Evolutionary conservation across 495 filamentous ascomycete genomes (phyloP).

Genomic region (Talaromyces ruber): DNA sequence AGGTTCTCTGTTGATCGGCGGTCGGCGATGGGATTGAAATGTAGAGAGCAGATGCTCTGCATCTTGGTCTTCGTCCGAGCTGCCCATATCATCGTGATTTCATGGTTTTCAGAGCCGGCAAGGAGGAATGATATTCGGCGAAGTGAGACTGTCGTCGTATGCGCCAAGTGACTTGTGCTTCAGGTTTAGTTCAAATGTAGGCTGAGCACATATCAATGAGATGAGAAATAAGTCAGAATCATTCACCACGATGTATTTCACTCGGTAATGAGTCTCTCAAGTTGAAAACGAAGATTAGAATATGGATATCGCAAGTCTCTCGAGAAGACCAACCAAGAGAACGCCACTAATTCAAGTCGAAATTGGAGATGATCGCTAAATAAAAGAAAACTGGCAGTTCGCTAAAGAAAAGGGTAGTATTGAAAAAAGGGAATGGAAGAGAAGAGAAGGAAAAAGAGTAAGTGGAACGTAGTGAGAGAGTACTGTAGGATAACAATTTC

Average conservation of each 20-base stretch:
- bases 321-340: not conserved
- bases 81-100: not conserved
- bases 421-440: too few relatives aligned
- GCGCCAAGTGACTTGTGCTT: not conserved
- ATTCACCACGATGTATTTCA: not conserved
- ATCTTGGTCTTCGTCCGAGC: not conserved
- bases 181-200: not conserved
- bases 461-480: not conserved
- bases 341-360: not conserved
- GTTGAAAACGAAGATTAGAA: not conserved
- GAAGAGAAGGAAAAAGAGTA: not conserved
- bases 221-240: not conserved
- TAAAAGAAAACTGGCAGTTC: not conserved
- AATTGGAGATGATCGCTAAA: not conserved
- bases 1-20: not conserved
- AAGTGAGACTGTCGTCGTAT: not conserved
- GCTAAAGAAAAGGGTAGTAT: not conserved
- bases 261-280: not conserved
- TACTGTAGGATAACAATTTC: not conserved
- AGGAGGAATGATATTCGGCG: not conserved
- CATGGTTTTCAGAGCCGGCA: not conserved
- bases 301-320: not conserved
- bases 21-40: not conserved
- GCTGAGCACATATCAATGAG: not conserved
- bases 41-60: conserved; percentile 5